These are phyloP conservation scores for Sporisorium scitamineum DNA, from an alignment of 1,284 basidiomycete species.

Conservation along the genomic window DNA sequence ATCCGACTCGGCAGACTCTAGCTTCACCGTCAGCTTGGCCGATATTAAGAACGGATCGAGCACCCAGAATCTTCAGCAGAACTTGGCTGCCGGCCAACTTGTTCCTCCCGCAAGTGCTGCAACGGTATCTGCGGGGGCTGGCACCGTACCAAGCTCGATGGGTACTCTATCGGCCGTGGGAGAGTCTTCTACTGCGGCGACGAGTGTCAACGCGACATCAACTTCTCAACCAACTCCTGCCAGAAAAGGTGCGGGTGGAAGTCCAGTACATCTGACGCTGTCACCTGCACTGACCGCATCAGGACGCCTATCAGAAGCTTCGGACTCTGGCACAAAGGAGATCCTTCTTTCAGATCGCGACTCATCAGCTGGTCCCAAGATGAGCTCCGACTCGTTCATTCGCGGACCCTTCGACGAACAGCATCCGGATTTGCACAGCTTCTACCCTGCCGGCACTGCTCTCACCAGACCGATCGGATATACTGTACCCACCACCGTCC, in stretches of 20 bases:
- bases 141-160: constrained; percentile 1
- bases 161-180: not conserved
- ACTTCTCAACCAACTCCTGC: not conserved
- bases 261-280: not conserved
- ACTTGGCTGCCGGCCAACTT: not conserved
- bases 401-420: constrained; percentile 18
- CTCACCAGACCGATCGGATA: not conserved
- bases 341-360: constrained; percentile 33
- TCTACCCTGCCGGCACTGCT: constrained; percentile 13
- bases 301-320: constrained; percentile 15
- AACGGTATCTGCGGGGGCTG: not conserved
- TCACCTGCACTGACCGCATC: constrained; percentile 11
- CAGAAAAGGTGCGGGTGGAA: not conserved
- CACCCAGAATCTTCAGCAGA: not conserved
- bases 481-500: not conserved
- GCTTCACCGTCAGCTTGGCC: not conserved
- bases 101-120: constrained; percentile 4
- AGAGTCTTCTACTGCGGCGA: constrained; percentile 5
- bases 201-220: constrained; percentile 10
- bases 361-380: constrained; percentile 7
- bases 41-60: not conserved
- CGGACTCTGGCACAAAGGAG: constrained; percentile 32
- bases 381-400: constrained; percentile 13
- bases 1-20: constrained; percentile 15
- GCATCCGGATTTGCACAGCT: constrained; percentile 19